A percentile compares a stretch with the other conserved stretches of the same genome.
Conservation (phyloP, 2,329 filamentous ascomycete genomes). For the Xylariaceae sp. region DNA sequence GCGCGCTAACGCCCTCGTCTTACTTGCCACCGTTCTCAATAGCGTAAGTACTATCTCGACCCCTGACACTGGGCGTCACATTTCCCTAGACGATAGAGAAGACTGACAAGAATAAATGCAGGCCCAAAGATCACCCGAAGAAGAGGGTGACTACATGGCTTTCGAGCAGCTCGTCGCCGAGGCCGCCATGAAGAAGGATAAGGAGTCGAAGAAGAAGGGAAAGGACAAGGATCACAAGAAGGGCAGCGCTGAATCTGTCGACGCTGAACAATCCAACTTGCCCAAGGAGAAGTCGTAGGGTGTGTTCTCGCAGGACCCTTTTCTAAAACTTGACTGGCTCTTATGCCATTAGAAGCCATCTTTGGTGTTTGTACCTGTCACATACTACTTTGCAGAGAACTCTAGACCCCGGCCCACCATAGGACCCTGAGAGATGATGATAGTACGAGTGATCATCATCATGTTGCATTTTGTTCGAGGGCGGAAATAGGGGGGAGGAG, state of each 20-base stretch:
- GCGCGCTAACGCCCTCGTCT: constrained; percentile 81
- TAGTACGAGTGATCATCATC: too few species aligned
- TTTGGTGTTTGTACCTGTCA: too few species aligned
- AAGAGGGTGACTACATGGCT: constrained; percentile 97
- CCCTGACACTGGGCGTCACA: too few species aligned
- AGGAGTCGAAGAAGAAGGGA: constrained; percentile 67
- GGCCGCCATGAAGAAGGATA: constrained; percentile 90
- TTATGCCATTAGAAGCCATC: too few species aligned
- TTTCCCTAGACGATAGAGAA: neutral
- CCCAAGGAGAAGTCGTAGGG: constrained; percentile 14
- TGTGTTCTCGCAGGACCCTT: too few species aligned
- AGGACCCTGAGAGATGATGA: too few species aligned
- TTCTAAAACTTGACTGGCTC: too few species aligned
- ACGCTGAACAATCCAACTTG: constrained; percentile 12
- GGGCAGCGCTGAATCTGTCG: constrained; percentile 11
- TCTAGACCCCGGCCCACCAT: too few species aligned
- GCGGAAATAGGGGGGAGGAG: too few species aligned
- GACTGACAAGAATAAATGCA: constrained; percentile 32
- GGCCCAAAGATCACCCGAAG: constrained; percentile 86
- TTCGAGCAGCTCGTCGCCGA: constrained; percentile 98
- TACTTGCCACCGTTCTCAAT: constrained; percentile 84
- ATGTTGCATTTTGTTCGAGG: too few species aligned
- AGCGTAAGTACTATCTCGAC: constrained; percentile 68
- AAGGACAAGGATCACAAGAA: constrained; percentile 44
- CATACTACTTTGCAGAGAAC: too few species aligned